Percentiles rank a stretch among this genome's conserved stretches.
Conservation (phyloP, 2,329 filamentous ascomycete species). For the Epichloe glyceriae region DNA sequence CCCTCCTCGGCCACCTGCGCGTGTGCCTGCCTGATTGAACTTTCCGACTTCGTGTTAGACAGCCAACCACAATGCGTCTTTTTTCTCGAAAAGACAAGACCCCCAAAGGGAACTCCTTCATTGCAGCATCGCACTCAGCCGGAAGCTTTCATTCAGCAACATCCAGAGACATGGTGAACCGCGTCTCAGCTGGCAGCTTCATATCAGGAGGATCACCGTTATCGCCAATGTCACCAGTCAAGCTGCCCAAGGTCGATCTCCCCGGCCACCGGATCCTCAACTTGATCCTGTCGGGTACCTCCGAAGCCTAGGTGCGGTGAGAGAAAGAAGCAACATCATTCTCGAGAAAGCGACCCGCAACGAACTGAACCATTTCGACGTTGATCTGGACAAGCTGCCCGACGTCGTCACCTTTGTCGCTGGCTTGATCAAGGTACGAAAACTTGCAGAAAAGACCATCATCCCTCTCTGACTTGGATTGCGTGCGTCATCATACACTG, state of each 20-base stretch:
- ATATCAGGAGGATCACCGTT: conserved; percentile 31
- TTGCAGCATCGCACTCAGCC: conserved; percentile 33
- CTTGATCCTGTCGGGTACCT: conserved; percentile 85
- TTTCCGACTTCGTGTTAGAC: conserved; percentile 2
- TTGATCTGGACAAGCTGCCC: conserved; percentile 72
- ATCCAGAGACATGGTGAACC: conserved; percentile 35
- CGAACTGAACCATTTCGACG: conserved; percentile 72
- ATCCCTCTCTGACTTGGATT: background rate
- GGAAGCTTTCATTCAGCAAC: conserved; percentile 38
- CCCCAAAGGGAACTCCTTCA: conserved; percentile 27
- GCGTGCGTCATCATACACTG: background rate
- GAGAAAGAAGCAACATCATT: conserved; percentile 63
- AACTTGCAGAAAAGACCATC: background rate
- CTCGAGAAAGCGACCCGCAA: conserved; percentile 66
- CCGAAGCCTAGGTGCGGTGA: conserved; percentile 75
- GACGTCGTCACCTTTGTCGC: conserved; percentile 79
- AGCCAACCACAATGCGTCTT: conserved; percentile 32
- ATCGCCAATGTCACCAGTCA: conserved; percentile 37
- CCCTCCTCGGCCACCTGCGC: conserved; percentile 6
- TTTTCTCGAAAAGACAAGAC: conserved; percentile 43
- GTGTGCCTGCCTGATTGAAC: conserved; percentile 8
- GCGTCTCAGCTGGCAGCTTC: conserved; percentile 37
- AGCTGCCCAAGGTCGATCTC: conserved; percentile 67
- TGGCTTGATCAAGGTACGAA: conserved; percentile 79
- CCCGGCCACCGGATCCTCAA: conserved; percentile 73